These are phyloP conservation scores for Solanum sejunctum DNA, from an alignment of 257 asterid genomes.

Conservation along the genomic window DNA sequence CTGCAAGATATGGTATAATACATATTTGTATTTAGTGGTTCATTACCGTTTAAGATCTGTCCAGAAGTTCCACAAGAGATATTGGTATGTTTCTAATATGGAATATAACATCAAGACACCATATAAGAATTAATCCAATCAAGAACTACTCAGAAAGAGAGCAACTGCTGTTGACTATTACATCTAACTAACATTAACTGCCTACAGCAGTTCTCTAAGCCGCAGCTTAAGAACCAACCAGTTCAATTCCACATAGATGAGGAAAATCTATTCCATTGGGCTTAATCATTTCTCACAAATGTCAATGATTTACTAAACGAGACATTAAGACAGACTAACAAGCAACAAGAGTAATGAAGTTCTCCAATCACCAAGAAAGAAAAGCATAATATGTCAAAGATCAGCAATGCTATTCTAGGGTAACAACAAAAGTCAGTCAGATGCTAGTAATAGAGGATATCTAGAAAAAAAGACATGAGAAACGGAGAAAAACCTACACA, in stretches of 20 bases:
- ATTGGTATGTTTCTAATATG: neutral
- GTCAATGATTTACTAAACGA: neutral
- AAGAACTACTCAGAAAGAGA: neutral
- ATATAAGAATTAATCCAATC: neutral
- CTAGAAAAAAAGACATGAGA: neutral
- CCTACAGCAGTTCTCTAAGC: neutral
- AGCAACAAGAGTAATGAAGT: neutral
- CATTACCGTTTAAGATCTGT: neutral
- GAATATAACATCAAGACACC: neutral
- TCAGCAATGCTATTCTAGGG: neutral
- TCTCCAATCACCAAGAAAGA: neutral
- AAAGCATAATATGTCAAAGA: neutral
- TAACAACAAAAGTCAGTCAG: neutral
- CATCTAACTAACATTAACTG: neutral
- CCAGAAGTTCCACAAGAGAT: neutral
- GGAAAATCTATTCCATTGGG: neutral
- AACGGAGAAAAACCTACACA: conserved; percentile 1
- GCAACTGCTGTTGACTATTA: neutral
- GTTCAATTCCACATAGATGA: neutral
- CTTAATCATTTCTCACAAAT: neutral
- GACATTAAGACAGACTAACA: neutral
- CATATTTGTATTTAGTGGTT: neutral
- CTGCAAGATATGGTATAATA: neutral
- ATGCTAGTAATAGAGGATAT: neutral
- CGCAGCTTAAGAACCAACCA: neutral